These are phyloP conservation scores for Eucommia ulmoides DNA, from an alignment of 257 asterid species.

Conservation along the genomic window DNA sequence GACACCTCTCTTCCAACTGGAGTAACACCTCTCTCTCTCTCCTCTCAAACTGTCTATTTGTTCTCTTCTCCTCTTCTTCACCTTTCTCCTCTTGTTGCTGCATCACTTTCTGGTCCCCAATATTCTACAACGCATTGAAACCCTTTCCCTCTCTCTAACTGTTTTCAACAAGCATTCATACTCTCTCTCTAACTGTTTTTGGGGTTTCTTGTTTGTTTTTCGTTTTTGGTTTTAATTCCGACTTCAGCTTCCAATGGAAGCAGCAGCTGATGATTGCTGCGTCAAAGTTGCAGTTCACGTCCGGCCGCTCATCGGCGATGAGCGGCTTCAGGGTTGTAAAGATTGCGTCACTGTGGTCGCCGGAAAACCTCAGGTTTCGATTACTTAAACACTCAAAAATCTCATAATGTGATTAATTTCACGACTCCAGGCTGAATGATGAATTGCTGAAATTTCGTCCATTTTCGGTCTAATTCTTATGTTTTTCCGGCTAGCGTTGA, in stretches of 20 bases:
- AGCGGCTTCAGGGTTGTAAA: constrained; percentile 89
- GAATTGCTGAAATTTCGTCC: not conserved
- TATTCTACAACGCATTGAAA: constrained; percentile 5
- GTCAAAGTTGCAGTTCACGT: constrained; percentile 95
- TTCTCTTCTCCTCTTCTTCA: not conserved
- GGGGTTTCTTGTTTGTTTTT: not conserved
- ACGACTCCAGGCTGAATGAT: constrained; percentile 6
- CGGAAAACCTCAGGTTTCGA: constrained; percentile 99
- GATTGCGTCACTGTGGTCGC: constrained; percentile 78
- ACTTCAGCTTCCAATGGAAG: constrained; percentile 38
- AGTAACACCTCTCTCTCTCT: not conserved
- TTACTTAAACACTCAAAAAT: too few relatives aligned
- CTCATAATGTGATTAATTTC: constrained; percentile 29
- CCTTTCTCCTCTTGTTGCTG: constrained; percentile 21
- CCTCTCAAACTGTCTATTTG: not conserved
- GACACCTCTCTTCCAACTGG: not conserved
- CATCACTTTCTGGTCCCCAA: constrained; percentile 53
- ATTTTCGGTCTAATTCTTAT: constrained; percentile 8
- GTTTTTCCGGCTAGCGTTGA: constrained; percentile 11
- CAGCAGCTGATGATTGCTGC: constrained; percentile 70
- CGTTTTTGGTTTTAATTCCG: constrained; percentile 3
- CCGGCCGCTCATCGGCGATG: constrained; percentile 94
- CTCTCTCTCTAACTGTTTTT: not conserved
- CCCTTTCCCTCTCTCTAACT: not conserved
- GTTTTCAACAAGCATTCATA: too few relatives aligned